Evolutionary conservation across 2,329 filamentous ascomycete genomes (phyloP).

Genomic region (Scorias spongiosa): DNA sequence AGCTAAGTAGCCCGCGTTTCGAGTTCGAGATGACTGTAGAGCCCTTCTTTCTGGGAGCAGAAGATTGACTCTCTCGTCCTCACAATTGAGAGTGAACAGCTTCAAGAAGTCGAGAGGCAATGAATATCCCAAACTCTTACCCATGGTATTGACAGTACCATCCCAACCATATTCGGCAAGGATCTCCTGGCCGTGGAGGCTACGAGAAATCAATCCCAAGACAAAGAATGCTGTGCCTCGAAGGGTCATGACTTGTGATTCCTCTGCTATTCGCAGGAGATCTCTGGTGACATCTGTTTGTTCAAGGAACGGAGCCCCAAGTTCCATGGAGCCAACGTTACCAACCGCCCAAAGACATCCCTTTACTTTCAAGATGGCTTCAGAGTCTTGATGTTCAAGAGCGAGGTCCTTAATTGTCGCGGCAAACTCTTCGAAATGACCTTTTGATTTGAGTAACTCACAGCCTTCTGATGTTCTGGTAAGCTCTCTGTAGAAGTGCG

Average conservation of each 20-base stretch:
- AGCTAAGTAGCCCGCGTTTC: conserved; percentile 3
- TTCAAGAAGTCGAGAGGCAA: conserved; percentile 65
- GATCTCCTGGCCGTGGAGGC: conserved; percentile 82
- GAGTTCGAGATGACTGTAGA: conserved; percentile 1
- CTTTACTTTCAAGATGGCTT: conserved; percentile 85
- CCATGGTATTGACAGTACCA: conserved; percentile 68
- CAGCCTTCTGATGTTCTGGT: conserved; percentile 89
- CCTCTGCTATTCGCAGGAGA: conserved; percentile 78
- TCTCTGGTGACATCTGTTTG: conserved; percentile 73
- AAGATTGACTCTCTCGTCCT: conserved; percentile 1
- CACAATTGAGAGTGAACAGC: conserved; percentile 50
- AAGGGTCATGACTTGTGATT: conserved; percentile 78
- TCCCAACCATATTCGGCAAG: conserved; percentile 86
- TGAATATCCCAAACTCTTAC: conserved; percentile 73
- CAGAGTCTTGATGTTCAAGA: conserved; percentile 68
- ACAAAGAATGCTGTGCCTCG: conserved; percentile 96
- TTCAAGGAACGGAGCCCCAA: conserved; percentile 87
- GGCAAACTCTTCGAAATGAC: conserved; percentile 89
- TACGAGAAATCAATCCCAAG: conserved; percentile 79
- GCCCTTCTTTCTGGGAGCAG: conserved; percentile 3
- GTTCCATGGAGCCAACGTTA: conserved; percentile 95
- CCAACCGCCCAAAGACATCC: conserved; percentile 95
- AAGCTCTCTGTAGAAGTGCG: conserved; percentile 92
- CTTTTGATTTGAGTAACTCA: conserved; percentile 75
- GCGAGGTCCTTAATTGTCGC: conserved; percentile 76